These are phyloP conservation scores for Colletotrichum liaoningense DNA, from an alignment of 2,329 filamentous ascomycete genomes.

Conservation along the genomic window DNA sequence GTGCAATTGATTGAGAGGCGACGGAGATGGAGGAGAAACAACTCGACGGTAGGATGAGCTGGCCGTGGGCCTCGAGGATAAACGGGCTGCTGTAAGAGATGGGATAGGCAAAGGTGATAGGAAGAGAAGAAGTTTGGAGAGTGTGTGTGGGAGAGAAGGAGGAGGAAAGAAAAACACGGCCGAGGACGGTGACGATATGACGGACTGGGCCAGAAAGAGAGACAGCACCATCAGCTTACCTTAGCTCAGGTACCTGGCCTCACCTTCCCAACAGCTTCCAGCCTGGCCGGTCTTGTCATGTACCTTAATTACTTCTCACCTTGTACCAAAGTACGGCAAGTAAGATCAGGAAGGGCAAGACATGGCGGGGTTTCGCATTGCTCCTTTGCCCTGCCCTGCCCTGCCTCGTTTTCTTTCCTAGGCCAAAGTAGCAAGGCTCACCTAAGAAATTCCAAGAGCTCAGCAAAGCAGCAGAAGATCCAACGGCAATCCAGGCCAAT, in stretches of 20 bases:
- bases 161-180: constrained; percentile 1
- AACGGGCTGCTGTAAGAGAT: neutral
- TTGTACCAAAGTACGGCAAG: neutral
- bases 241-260: neutral
- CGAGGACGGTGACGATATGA: constrained; percentile 19
- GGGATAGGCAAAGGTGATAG: neutral
- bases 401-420: neutral
- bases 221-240: neutral
- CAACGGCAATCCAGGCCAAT: neutral
- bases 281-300: neutral
- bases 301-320: neutral
- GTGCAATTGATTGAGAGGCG: constrained; percentile 3
- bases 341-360: neutral
- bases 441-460: neutral
- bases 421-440: neutral
- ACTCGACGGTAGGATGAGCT: neutral
- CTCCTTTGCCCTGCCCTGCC: neutral
- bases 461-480: constrained; percentile 1
- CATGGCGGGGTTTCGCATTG: neutral
- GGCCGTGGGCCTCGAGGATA: neutral
- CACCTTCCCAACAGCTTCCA: neutral
- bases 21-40: neutral
- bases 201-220: neutral
- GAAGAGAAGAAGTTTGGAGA: neutral
- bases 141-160: neutral